Evolutionary conservation across 495 filamentous ascomycete genomes (phyloP), one percentile per base, ranked within the genome.

Genomic region (Thozetella sp.): DNA sequence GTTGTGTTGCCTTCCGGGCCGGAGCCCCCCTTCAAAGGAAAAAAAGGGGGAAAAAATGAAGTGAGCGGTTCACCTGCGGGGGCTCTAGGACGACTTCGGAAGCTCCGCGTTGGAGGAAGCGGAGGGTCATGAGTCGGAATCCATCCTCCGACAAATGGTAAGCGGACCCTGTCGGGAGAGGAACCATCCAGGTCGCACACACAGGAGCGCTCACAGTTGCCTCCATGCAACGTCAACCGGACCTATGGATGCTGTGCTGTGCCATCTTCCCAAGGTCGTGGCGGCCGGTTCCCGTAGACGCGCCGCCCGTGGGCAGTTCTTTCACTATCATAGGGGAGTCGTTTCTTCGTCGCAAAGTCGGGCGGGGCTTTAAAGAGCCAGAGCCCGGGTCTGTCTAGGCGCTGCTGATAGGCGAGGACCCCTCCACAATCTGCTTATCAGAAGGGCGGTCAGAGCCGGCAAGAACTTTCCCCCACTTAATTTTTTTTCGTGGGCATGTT

Each of bases 371-470:
- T 20, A 48, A 25, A 25, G 37, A 52, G 20, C 56, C 59, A 58
- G 59, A 54, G 62, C 43, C 24, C 54, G 37, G 10, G 54, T 26
- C 53, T 56, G 51, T 62, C 48, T 51, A 51, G 22, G 51, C 51
- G 48, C 19, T 24, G 57, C 37, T 30, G 30, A 27, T 34, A 37
- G 57, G 40, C 57, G 61, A 59, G 58, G 54, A 52, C 62, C 60
- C 66, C 65, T 70, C 57, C 27, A 12, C 30, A 60, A 52, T 57
- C 64, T 56, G 51, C 57, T 71, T 72, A 71, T 72, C 69, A 23
- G 9, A 37, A 11, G n/a, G 63, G 75, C 74, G 76, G 77, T 79
- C 64, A 67, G 25, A 12, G 1, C 2, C 40, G 71, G 77, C 77
- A 77, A 60, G 72, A 77, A 54, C 40, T 17, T 59, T 60, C 22